These are phyloP conservation scores for Xanthoconium purpureum DNA, from an alignment of 768 basidiomycete genomes.

Conservation along the genomic window DNA sequence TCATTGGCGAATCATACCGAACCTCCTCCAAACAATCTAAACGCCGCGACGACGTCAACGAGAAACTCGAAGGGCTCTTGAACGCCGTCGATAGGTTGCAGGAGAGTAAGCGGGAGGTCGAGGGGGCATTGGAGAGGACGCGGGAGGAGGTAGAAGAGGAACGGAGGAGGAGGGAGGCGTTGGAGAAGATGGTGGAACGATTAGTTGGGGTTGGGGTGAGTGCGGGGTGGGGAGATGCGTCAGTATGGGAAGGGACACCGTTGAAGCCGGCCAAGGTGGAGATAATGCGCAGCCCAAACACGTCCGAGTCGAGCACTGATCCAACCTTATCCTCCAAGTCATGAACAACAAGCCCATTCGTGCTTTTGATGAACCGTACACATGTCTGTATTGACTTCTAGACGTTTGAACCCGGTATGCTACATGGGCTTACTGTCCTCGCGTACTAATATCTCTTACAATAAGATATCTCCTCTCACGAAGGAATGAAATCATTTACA, in stretches of 20 bases:
- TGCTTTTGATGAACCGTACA: not conserved
- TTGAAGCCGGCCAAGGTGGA: slow-evolving; percentile 45
- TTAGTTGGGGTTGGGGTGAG: slow-evolving; percentile 66
- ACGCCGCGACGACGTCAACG: slow-evolving; percentile 71
- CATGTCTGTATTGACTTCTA: not conserved
- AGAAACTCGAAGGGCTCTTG: slow-evolving; percentile 60
- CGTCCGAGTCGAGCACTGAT: not conserved
- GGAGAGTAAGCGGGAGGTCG: slow-evolving; percentile 37
- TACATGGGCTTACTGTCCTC: not conserved
- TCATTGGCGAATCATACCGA: slow-evolving; percentile 76
- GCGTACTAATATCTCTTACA: slow-evolving; percentile 1
- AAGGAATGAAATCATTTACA: slow-evolving; percentile 13
- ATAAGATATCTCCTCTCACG: slow-evolving; percentile 10
- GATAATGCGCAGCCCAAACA: slow-evolving; percentile 19
- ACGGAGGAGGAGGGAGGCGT: slow-evolving; percentile 52
- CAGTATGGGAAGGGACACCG: slow-evolving; percentile 53
- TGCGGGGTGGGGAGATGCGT: slow-evolving; percentile 57
- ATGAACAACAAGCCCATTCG: not conserved
- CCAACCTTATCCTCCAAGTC: slow-evolving; percentile 1
- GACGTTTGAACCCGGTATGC: not conserved
- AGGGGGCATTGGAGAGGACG: slow-evolving; percentile 42
- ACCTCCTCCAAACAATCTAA: slow-evolving; percentile 64
- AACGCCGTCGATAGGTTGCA: slow-evolving; percentile 45
- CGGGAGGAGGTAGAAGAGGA: slow-evolving; percentile 40
- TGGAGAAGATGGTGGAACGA: slow-evolving; percentile 61